Conservation (phyloP, 768 basidiomycete species). For the Phylloporus sp. region DNA sequence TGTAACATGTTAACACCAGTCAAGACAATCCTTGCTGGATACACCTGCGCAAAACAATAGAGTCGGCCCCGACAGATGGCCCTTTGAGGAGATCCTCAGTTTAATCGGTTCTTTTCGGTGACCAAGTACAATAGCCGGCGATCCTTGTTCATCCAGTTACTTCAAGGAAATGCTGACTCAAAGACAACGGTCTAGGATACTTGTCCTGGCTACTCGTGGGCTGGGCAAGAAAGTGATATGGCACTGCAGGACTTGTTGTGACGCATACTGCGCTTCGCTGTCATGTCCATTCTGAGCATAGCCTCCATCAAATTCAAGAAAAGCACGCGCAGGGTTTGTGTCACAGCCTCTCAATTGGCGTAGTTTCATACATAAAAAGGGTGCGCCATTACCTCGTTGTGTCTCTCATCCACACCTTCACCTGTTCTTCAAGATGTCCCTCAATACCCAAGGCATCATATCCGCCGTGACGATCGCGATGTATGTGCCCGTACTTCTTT, state of each 20-base stretch:
- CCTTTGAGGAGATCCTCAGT: too few relatives aligned
- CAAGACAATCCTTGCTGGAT: too few relatives aligned
- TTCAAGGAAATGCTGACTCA: too few relatives aligned
- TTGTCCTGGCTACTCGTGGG: too few relatives aligned
- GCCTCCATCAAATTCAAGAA: constrained; percentile 7
- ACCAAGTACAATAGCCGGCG: too few relatives aligned
- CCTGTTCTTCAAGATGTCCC: constrained; percentile 25
- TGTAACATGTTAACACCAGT: too few relatives aligned
- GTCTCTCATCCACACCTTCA: neutral
- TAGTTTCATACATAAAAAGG: constrained; percentile 25
- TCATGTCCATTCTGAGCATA: constrained; percentile 5
- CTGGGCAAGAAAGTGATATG: neutral
- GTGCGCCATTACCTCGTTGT: neutral
- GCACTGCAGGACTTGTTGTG: neutral
- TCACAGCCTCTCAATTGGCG: constrained; percentile 19
- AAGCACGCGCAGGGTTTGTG: neutral
- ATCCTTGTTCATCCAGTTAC: too few relatives aligned
- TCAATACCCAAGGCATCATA: constrained; percentile 46
- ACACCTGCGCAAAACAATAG: too few relatives aligned
- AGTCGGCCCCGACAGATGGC: too few relatives aligned
- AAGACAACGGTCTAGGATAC: too few relatives aligned
- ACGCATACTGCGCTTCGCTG: too few relatives aligned
- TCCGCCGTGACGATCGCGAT: constrained; percentile 57
- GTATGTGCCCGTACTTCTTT: constrained; percentile 51
- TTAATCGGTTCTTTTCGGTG: too few relatives aligned